These are phyloP conservation scores for Phytophthora syringae DNA, from an alignment of 352 stramenopile species.

Conservation along the genomic window DNA sequence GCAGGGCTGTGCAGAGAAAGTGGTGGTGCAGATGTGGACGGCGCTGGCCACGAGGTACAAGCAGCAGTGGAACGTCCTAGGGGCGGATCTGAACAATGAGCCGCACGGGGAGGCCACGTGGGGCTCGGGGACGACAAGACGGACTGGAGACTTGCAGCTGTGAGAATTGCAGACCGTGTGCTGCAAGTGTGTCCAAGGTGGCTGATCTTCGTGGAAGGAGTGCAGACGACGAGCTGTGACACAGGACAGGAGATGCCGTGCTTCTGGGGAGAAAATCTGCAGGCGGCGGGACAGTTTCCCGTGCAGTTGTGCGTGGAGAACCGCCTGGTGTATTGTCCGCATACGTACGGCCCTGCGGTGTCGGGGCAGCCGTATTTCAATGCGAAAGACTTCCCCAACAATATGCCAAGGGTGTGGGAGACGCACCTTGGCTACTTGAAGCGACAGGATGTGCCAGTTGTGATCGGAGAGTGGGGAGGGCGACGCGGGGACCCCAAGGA, in stretches of 20 bases:
- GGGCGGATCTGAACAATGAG: conserved; percentile 65
- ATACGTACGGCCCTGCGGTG: conserved; percentile 57
- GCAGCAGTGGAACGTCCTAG: conserved; percentile 54
- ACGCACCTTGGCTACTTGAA: conserved; percentile 60
- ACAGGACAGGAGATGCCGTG: conserved; percentile 34
- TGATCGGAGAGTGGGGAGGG: conserved; percentile 73
- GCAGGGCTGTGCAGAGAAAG: conserved; percentile 21
- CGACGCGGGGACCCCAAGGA: conserved; percentile 43
- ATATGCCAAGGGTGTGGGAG: conserved; percentile 67
- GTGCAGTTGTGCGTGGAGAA: conserved; percentile 42
- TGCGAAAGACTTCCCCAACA: conserved; percentile 40
- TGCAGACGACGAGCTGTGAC: conserved; percentile 46
- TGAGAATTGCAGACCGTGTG: conserved; percentile 31
- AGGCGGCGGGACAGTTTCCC: conserved; percentile 26
- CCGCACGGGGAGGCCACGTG: conserved; percentile 57
- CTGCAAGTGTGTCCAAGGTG: conserved; percentile 42
- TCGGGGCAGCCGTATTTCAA: conserved; percentile 54
- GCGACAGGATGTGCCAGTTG: conserved; percentile 39
- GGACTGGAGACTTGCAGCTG: conserved; percentile 58
- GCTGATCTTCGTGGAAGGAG: conserved; percentile 65
- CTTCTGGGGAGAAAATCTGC: conserved; percentile 65
- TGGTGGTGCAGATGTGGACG: conserved; percentile 43
- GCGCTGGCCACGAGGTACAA: conserved; percentile 44
- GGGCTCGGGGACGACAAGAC: conserved; percentile 44
- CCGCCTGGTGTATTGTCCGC: conserved; percentile 60